phyloP scores from a whole-genome alignment of 306 rosid species.

The Coriaria nepalensis region DNA sequence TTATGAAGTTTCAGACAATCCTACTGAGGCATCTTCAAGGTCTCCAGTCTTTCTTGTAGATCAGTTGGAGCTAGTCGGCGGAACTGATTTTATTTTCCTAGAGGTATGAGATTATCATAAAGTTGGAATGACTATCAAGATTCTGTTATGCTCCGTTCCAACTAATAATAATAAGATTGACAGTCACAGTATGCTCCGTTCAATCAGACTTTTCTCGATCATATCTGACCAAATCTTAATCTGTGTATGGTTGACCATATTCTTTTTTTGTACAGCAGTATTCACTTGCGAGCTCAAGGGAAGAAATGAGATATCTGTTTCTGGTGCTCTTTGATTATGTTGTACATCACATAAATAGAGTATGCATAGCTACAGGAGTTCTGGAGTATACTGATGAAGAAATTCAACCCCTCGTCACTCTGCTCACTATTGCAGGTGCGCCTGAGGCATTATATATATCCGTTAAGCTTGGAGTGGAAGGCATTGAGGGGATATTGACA shows the following conservation, averaged over 20 bases:
- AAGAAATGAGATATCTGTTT: slow-evolving; percentile 80
- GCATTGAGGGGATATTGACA: slow-evolving; percentile 87
- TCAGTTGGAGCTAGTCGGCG: slow-evolving; percentile 93
- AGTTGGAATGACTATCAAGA: not conserved
- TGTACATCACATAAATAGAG: slow-evolving; percentile 75
- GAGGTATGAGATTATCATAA: slow-evolving; percentile 46
- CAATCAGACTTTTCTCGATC: no score
- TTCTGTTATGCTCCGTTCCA: no score
- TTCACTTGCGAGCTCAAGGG: slow-evolving; percentile 76
- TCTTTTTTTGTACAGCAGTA: slow-evolving; percentile 45
- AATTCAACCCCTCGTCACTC: slow-evolving; percentile 79
- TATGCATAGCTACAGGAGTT: slow-evolving; percentile 50
- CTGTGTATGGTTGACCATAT: no score
- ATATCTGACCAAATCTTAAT: no score
- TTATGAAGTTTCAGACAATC: slow-evolving; percentile 60
- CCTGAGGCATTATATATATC: slow-evolving; percentile 89
- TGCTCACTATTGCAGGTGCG: slow-evolving; percentile 76
- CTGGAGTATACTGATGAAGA: slow-evolving; percentile 73
- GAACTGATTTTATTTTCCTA: slow-evolving; percentile 68
- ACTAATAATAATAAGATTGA: no score
- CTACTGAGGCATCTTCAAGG: slow-evolving; percentile 20
- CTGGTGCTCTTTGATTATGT: slow-evolving; percentile 86
- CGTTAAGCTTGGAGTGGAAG: slow-evolving; percentile 88
- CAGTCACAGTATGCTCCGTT: not conserved
- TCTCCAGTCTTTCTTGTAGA: slow-evolving; percentile 55